Evolutionary conservation across 2,329 filamentous ascomycete species (phyloP), one percentile per base, ranked within the genome.

Genomic region (Stagonosporopsis vannaccii): DNA sequence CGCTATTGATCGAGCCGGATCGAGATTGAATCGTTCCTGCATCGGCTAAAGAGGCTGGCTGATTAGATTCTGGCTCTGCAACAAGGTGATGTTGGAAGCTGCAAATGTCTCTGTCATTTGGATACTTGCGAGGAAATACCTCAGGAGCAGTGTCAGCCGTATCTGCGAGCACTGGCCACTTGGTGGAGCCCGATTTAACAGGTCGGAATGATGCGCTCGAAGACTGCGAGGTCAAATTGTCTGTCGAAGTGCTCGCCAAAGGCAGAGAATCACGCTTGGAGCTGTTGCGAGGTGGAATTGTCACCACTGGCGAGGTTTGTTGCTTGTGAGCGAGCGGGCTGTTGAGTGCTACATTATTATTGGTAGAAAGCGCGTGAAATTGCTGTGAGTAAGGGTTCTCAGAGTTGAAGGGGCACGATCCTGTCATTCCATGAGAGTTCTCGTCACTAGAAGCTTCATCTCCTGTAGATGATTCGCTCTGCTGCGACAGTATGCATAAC

Each of bases 241-340:
- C n/a, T n/a, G 15, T 23, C 19, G 35, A 23, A 46, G 17, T 23
- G 20, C 39, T 43, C 28, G 32, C 42, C 4, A 40, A 50, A 17
- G 53, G 59, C 20, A 65, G 25, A 22, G 62, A 66, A n/a, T 32
- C 56, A 39, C 59, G 52, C 48, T 66, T 63, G 3, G 62, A 66
- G 35, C 64, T 63, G 2, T 52, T 58, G 2, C 63, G 63, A 30
- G 63, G 60, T 9, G 63, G 60, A 4, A 63, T 47, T 2, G n/a
- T 4, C 2, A 54, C 15, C 1, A 17, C n/a, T 19, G 35, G 26
- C 15, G 45, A 28, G 9, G 22, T 36, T 28, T 30, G 37, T 8
- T 41, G 56, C 33, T 57, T 59, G 6, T 39, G 28, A 20, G 49
- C 43, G 22, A 58, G 36, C 12, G 60, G 58, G 23, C 54, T 61